These are phyloP conservation scores for Tulasnella sp. DNA, from an alignment of 768 basidiomycete species.

Conservation along the genomic window DNA sequence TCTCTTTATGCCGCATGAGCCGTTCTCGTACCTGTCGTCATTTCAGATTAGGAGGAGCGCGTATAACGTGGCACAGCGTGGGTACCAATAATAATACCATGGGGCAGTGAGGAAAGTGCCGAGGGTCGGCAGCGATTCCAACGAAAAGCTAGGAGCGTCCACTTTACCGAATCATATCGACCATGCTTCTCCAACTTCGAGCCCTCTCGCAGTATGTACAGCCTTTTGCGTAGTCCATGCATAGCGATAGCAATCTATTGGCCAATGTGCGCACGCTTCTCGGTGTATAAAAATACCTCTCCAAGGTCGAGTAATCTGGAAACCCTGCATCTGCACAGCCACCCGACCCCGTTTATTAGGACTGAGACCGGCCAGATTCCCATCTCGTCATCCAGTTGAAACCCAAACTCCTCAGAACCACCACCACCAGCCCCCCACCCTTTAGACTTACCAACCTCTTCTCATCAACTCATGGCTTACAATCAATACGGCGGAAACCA, in stretches of 20 bases:
- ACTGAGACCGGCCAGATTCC: neutral
- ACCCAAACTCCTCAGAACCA: neutral
- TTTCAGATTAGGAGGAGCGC: neutral
- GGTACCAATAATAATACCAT: neutral
- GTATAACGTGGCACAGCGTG: neutral
- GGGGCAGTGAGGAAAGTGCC: neutral
- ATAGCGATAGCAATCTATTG: neutral
- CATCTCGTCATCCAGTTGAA: neutral
- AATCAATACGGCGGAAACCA: constrained; percentile 16
- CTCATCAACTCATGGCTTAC: constrained; percentile 6
- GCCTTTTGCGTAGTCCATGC: neutral
- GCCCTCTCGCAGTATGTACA: neutral
- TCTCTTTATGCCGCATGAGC: neutral
- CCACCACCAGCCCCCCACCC: neutral
- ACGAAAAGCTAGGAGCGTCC: neutral
- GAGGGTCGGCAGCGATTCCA: neutral
- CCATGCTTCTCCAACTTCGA: too few relatives aligned
- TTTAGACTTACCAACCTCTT: neutral
- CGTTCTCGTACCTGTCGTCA: neutral
- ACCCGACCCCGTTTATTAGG: constrained; percentile 5
- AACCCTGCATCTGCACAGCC: constrained; percentile 15
- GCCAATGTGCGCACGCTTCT: neutral
- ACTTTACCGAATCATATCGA: neutral
- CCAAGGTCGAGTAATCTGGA: neutral
- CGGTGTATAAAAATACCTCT: neutral